Conservation (phyloP, 495 filamentous ascomycete genomes). For the Umbilicaria muhlenbergii region DNA sequence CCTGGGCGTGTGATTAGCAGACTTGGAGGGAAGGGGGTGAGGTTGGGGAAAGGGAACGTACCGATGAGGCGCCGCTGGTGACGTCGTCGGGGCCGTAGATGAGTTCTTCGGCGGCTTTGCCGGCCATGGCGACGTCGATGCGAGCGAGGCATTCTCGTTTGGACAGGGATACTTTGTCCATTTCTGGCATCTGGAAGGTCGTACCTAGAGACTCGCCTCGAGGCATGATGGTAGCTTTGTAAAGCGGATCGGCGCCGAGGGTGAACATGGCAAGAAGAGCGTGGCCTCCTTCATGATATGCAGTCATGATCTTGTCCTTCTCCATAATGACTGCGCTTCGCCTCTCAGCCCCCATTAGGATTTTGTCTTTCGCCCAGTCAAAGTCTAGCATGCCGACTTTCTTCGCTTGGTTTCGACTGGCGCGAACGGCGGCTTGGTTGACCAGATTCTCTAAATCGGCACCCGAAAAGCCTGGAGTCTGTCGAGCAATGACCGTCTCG, state of each 20-base stretch:
- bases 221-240: constrained; percentile 95
- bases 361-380: constrained; percentile 96
- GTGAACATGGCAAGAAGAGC: constrained; percentile 78
- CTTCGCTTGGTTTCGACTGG: constrained; percentile 59
- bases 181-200: constrained; percentile 71
- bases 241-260: constrained; percentile 52
- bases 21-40: neutral
- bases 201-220: constrained; percentile 73
- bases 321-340: constrained; percentile 74
- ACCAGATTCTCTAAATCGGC: constrained; percentile 92
- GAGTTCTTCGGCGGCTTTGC: constrained; percentile 88
- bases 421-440: constrained; percentile 88
- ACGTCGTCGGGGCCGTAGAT: constrained; percentile 79
- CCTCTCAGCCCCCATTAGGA: constrained; percentile 92
- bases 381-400: constrained; percentile 67
- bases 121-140: constrained; percentile 61
- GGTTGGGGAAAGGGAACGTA: constrained; percentile 28
- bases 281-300: constrained; percentile 95
- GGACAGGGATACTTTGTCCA: constrained; percentile 70
- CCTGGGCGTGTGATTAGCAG: constrained; percentile 27
- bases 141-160: constrained; percentile 29
- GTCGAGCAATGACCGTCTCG: constrained; percentile 61
- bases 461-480: constrained; percentile 83
- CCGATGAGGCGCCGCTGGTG: constrained; percentile 61
- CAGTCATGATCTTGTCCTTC: constrained; percentile 77